Evolutionary conservation across 352 stramenopile genomes (phyloP), one percentile per base, ranked within the genome.

Genomic region (Globisporangium middletonii): DNA sequence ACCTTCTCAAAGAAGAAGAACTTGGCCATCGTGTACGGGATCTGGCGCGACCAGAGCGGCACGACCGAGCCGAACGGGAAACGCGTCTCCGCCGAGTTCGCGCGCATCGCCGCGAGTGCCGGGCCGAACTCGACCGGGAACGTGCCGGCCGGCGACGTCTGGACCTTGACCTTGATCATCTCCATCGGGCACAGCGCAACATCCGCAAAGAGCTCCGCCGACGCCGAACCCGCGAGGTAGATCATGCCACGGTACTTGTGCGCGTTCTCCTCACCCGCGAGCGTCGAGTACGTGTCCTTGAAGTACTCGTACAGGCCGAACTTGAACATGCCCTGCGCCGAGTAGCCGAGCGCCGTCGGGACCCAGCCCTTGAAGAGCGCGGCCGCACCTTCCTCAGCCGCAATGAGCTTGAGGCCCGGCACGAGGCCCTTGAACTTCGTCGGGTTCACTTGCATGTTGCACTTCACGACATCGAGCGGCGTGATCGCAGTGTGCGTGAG

Each of bases 21-120:
- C 83, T 99, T 99, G 56, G 96, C 94, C 95, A 99, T 99, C 56
- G 97, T 99, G 94, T 99, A 99, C 61, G 97, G 97, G 70, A 98
- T 97, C 76, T 97, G 93, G 46, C 92, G 86, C 50, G 84, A 94
- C 84, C 84, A 94, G 62, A 94, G 72, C 11, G 92, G 92, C 50
- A 95, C 85, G 1, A 98, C 71, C 58, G 85, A 95, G 56, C 91
- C 91, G 69, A 97, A 97, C 13, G 89, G 89, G 74, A 97, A 97
- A 49, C 90, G 84, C 52, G 76, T 93, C 62, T 94, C 86, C 30
- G 76, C 91, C 26, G 88, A 78, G 78, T 92, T 92, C 42, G 79
- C 83, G 53, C 84, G 85, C 87, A 98, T 97, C 56, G 87, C 76
- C 27, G 78, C 79, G 27, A 97, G 65, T 54, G 92, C 92, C 50